phyloP scores from a whole-genome alignment of 1,284 basidiomycete species.

The Anthracocystis setariae region DNA sequence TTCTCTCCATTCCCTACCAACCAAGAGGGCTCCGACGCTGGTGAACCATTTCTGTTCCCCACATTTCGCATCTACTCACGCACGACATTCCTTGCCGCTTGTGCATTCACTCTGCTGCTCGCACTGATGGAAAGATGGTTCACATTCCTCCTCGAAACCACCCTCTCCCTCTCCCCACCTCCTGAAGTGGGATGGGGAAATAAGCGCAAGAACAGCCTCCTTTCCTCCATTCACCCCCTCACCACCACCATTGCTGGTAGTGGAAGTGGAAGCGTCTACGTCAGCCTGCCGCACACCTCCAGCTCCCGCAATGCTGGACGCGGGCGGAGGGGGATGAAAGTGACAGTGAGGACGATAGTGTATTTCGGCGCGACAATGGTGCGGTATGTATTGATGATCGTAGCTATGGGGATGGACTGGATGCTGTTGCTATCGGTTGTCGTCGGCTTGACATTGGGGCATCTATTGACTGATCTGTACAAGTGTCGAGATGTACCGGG shows the following conservation, averaged over 20 bases:
- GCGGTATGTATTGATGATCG: constrained; percentile 43
- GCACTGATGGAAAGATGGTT: constrained; percentile 23
- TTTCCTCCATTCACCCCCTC: no score
- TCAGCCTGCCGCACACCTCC: not conserved
- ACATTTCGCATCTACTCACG: constrained; percentile 28
- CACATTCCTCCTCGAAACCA: constrained; percentile 1
- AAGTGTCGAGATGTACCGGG: not conserved
- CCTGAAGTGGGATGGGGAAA: not conserved
- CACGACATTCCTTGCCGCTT: constrained; percentile 15
- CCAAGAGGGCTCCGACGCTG: not conserved
- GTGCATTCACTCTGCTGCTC: constrained; percentile 10
- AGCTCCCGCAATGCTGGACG: not conserved
- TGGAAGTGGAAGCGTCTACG: constrained; percentile 2
- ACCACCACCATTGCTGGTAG: no score
- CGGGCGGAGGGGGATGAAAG: not conserved
- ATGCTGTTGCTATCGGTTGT: constrained; percentile 24
- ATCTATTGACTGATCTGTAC: constrained; percentile 11
- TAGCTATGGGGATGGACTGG: constrained; percentile 51
- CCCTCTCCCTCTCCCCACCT: not conserved
- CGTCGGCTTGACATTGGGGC: constrained; percentile 10
- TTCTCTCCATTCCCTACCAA: constrained; percentile 9
- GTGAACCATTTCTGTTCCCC: constrained; percentile 36
- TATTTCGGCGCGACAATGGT: constrained; percentile 20
- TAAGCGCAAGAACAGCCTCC: constrained; percentile 5
- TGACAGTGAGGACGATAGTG: constrained; percentile 9